phyloP scores from a whole-genome alignment of 441 rosid genomes.

The Populus hybrid region DNA sequence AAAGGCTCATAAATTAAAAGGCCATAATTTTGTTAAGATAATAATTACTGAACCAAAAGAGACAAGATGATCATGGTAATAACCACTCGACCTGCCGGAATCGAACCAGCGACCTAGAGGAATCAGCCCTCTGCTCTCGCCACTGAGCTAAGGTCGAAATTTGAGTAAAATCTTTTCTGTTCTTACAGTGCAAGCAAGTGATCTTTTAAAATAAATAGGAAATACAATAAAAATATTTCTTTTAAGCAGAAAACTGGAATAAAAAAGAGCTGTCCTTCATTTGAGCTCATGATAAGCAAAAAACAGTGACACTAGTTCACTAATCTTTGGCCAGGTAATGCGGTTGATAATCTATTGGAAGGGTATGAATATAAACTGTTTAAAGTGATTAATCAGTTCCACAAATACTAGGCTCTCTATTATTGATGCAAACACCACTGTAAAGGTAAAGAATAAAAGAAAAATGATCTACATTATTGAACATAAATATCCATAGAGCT shows the following conservation, averaged over 20 bases:
- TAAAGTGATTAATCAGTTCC: not conserved
- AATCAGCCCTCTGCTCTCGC: slow-evolving; percentile 34
- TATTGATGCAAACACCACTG: slow-evolving; percentile 3
- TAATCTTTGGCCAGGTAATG: not conserved
- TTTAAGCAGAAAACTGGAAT: not conserved
- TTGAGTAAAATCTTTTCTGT: slow-evolving; percentile 6
- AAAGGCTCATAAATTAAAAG: not conserved
- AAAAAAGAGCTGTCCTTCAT: not conserved
- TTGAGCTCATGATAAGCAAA: not conserved
- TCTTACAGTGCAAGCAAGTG: slow-evolving; percentile 12
- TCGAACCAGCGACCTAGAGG: slow-evolving; percentile 30
- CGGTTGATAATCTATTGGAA: not conserved
- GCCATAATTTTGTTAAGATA: not conserved
- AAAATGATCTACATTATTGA: not conserved
- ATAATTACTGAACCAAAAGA: not conserved
- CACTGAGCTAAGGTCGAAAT: slow-evolving; percentile 39
- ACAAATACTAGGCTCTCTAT: not conserved
- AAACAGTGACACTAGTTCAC: not conserved
- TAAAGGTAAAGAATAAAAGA: not conserved
- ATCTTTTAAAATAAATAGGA: slow-evolving; percentile 1
- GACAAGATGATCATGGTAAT: not conserved
- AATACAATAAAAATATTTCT: slow-evolving; percentile 7
- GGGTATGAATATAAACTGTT: not conserved
- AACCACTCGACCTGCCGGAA: slow-evolving; percentile 26
- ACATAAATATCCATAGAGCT: not conserved